Conservation (phyloP, 805 yeast genomes). For the Wickerhamomyces xylosicus region DNA sequence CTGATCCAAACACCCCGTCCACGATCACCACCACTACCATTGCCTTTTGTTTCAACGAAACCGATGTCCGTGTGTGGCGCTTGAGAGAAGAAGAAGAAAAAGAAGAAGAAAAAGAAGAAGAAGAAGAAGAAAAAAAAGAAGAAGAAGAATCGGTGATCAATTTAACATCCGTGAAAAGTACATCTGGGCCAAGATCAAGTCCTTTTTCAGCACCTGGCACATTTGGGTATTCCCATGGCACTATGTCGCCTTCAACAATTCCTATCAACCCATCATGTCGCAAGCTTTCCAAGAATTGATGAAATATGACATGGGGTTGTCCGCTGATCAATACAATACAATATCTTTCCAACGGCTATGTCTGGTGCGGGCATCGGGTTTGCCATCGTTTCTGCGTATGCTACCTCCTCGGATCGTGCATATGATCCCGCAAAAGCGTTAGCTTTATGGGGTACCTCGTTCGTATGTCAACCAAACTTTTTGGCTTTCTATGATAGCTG, state of each 20-base stretch:
- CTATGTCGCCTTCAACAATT: slow-evolving; percentile 10
- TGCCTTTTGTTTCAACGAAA: slow-evolving; percentile 31
- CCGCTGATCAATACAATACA: slow-evolving; percentile 26
- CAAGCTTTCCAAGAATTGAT: slow-evolving; percentile 39
- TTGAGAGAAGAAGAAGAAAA: no score
- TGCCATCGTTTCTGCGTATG: slow-evolving; percentile 27
- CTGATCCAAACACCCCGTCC: slow-evolving; percentile 37
- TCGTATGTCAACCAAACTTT: no score
- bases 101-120: no score
- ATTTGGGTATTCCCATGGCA: slow-evolving; percentile 29
- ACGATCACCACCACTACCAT: no score
- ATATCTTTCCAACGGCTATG: slow-evolving; percentile 30
- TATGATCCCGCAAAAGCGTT: no score
- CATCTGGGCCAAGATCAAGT: slow-evolving; percentile 28
- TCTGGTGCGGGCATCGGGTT: slow-evolving; percentile 28
- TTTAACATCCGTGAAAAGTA: slow-evolving; percentile 30
- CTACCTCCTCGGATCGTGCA: no score
- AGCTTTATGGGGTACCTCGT: no score
- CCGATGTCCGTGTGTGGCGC: slow-evolving; percentile 33
- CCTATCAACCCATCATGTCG: slow-evolving; percentile 21
- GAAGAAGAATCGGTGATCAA: slow-evolving; percentile 31
- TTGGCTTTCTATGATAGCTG: no score
- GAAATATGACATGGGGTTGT: slow-evolving; percentile 23
- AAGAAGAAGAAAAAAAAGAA: no score
- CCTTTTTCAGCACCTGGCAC: slow-evolving; percentile 39